Evolutionary conservation across 176 grass and related monocot species (phyloP), one percentile per base, ranked within the genome.

Genomic region (Oryza australiensis): DNA sequence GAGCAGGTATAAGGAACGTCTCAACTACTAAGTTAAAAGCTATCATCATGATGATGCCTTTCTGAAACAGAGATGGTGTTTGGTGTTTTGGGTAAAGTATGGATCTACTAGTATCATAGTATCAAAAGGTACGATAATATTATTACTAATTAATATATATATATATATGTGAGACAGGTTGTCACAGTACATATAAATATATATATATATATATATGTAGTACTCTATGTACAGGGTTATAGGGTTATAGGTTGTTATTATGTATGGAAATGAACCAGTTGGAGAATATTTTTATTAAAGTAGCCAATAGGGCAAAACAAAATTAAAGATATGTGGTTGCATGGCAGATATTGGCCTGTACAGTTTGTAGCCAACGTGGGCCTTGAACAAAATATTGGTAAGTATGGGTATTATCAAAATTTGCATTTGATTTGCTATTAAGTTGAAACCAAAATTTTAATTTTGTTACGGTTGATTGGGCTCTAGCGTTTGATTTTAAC

Each of bases 71-170:
- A 5, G 27, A 68, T 13, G 26, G 2, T 76, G 72, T 76, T 8
- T 24, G 37, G 4, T 70, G 29, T 76, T 63, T 51, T 15, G 0
- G 12, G 3, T 0, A 14, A 15, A 11, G 11, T 37, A 0, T 2
- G 9, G n/a, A 64, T 49, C 3, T 2, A 0, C 22, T 29, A 30
- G 11, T 12, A 16, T 68, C 7, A 18, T 29, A 30, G 11, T 12
- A 16, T 68, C 7, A 18, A 69, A 68, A 51, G 34, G 9, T 76
- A 1, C 0, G 1, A 11, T 2, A 27, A 28, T 4, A 46, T 38
- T 76, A 2, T 76, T 82, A 49, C 12, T 49, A 81, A 55, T 1
- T 55, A 55, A 64, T 79, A 42, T 46, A 76, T 48, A 48, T 76
- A 12, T 8, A 2, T 0, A n/a, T n/a, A n/a, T n/a, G n/a, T n/a